Evolutionary conservation across 2,329 filamentous ascomycete species (phyloP), one percentile per base, ranked within the genome.

Genomic region (Diaporthe helianthi): DNA sequence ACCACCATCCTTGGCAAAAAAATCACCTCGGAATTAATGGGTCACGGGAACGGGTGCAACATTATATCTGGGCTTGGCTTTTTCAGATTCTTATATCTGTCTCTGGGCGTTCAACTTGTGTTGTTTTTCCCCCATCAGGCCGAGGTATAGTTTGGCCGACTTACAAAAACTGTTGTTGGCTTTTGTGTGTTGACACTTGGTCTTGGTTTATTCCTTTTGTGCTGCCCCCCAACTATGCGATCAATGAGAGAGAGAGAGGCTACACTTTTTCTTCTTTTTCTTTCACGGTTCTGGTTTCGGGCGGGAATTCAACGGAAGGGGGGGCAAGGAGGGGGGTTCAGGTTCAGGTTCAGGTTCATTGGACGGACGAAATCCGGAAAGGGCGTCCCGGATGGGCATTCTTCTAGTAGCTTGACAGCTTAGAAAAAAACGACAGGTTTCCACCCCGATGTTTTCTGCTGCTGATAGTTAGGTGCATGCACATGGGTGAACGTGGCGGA

Each of bases 101-200:
- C 29, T 65, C 36, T 36, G 67, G 69, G 69, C 69, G 69, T 71
- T 71, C 12, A 44, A 44, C n/a, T 55, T 64, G 19, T 61, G 41
- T 38, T 38, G 13, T 38, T 38, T 38, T 38, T 5, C n/a, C n/a
- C n/a, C 36, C 36, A 58, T 29, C 54, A 47, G 67, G 58, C 38
- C 29, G 61, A 46, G n/a, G 60, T 63, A 54, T 29, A 36, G 52
- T 61, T 61, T 63, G 67, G 54, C 68, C 47, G 69, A 67, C 60
- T 19, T 44, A 71, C 53, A 71, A 71, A 71, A 69, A 69, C 41
- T 61, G 58, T 49, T 63, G 58, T 63, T 63, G 58, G 58, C 58
- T 63, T 63, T 36, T 9, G 41, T 49, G 44, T 63, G 58, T 63
- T 49, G 36, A 15, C 36, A 38, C 13, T 38, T 38, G 44, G 33